Percentiles rank a stretch among this genome's conserved stretches.
Evolutionary conservation across 1,284 basidiomycete genomes (phyloP).

Genomic region (Fomitopsis pinicola): DNA sequence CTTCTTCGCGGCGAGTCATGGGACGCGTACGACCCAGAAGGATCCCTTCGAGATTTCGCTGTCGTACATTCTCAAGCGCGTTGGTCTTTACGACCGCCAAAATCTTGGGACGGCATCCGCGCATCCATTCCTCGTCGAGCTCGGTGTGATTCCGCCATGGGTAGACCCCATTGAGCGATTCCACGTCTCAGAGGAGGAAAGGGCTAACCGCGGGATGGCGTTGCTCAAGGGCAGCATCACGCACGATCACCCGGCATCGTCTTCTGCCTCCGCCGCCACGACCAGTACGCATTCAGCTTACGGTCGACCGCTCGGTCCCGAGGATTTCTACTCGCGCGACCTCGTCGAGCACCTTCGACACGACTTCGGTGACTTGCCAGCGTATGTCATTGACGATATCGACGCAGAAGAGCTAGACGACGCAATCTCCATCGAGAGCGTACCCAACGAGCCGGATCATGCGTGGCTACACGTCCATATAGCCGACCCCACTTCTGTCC

Average conservation of each 20-base stretch:
- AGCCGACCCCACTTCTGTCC: constrained; percentile 84
- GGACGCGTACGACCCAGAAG: constrained; percentile 54
- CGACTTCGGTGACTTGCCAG: constrained; percentile 81
- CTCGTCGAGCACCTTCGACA: constrained; percentile 66
- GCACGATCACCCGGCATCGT: neutral
- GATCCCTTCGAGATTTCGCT: constrained; percentile 58
- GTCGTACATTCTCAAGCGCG: constrained; percentile 59
- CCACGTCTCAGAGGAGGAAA: neutral
- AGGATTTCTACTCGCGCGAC: constrained; percentile 57
- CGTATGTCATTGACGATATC: constrained; percentile 88
- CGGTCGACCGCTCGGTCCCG: constrained; percentile 38
- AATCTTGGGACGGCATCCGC: constrained; percentile 28
- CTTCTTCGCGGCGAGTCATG: constrained; percentile 59
- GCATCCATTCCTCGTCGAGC: constrained; percentile 45
- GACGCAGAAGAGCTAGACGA: constrained; percentile 91
- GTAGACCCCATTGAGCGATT: constrained; percentile 49
- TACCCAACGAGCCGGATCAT: constrained; percentile 50
- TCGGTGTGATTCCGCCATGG: constrained; percentile 76
- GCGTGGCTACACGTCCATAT: constrained; percentile 91
- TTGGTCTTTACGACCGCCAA: constrained; percentile 36
- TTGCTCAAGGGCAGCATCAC: neutral
- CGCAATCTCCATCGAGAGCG: constrained; percentile 79
- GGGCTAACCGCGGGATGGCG: neutral
- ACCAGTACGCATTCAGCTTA: neutral
- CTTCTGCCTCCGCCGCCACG: neutral